Evolutionary conservation across 2,329 filamentous ascomycete genomes (phyloP).

Genomic region (Huntiella moniliformis): DNA sequence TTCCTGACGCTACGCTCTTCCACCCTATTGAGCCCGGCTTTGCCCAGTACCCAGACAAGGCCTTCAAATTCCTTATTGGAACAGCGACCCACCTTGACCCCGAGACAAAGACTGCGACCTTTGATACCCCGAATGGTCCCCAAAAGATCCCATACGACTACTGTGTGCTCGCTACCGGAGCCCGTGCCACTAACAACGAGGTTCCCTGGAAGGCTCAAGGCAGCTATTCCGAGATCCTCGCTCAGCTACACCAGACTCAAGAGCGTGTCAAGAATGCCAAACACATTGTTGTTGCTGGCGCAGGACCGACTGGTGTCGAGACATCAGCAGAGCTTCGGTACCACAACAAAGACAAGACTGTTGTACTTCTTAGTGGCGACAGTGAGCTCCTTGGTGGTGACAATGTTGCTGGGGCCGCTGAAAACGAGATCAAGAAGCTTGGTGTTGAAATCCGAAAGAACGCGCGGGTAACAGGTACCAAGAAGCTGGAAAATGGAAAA

Average conservation of each 20-base stretch:
- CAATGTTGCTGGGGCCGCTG: constrained; percentile 22
- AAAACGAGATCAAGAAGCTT: constrained; percentile 32
- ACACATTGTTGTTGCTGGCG: constrained; percentile 37
- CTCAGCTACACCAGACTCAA: constrained; percentile 23
- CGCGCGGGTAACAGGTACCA: constrained; percentile 22
- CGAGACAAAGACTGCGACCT: constrained; percentile 21
- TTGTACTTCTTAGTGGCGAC: constrained; percentile 28
- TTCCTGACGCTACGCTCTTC: constrained; percentile 32
- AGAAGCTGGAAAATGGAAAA: constrained; percentile 23
- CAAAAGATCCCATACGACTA: constrained; percentile 31
- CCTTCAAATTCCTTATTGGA: constrained; percentile 34
- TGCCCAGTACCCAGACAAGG: constrained; percentile 28
- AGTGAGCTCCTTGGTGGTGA: constrained; percentile 27
- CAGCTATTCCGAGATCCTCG: constrained; percentile 26
- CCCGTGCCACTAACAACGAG: constrained; percentile 22
- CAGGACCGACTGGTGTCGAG: constrained; percentile 37
- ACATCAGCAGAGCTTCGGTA: constrained; percentile 33
- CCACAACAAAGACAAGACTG: constrained; percentile 30
- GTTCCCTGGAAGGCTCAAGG: constrained; percentile 34
- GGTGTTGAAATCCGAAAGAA: constrained; percentile 28
- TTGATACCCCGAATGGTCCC: constrained; percentile 14
- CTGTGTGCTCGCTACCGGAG: constrained; percentile 38
- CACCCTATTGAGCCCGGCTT: constrained; percentile 31
- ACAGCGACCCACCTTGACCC: constrained; percentile 25
- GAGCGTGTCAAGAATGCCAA: constrained; percentile 25